Evolutionary conservation across 106 monocot genomes (phyloP).

Genomic region (Cymbidium sinense): DNA sequence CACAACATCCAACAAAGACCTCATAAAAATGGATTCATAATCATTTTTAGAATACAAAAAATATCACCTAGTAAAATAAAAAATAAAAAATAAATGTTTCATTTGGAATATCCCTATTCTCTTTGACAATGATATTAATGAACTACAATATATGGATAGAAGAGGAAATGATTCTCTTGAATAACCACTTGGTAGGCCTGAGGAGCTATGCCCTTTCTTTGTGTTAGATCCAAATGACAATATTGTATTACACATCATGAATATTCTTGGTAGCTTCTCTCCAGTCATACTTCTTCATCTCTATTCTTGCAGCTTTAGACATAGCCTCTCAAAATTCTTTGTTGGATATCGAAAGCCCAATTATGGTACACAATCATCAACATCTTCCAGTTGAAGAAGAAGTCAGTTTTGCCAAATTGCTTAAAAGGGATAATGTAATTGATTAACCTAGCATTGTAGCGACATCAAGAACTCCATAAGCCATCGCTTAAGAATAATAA

Average conservation of each 20-base stretch:
- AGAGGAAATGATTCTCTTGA: conserved; percentile 17
- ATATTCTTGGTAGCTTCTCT: conserved; percentile 68
- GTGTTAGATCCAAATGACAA: conserved; percentile 79
- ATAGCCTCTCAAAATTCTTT: conserved; percentile 52
- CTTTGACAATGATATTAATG: too few relatives aligned
- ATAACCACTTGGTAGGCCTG: conserved; percentile 57
- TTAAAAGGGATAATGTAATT: conserved; percentile 75
- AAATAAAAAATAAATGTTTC: too few relatives aligned
- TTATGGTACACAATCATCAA: conserved; percentile 78
- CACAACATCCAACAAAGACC: too few relatives aligned
- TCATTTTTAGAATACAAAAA: too few relatives aligned
- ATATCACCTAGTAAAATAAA: too few relatives aligned
- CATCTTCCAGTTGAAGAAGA: conserved; percentile 62
- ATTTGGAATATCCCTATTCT: too few relatives aligned
- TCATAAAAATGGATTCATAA: not conserved
- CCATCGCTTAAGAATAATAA: conserved; percentile 95
- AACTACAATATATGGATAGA: too few relatives aligned
- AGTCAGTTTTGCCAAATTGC: conserved; percentile 75
- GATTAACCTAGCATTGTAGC: conserved; percentile 83
- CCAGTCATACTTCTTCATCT: conserved; percentile 93
- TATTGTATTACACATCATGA: conserved; percentile 79
- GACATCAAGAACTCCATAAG: conserved; percentile 74
- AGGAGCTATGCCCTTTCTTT: conserved; percentile 60
- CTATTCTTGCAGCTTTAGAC: conserved; percentile 59
- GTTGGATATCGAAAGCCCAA: conserved; percentile 31